phyloP scores from a whole-genome alignment of 2,329 filamentous ascomycete species.

The Juglanconis sp. region DNA sequence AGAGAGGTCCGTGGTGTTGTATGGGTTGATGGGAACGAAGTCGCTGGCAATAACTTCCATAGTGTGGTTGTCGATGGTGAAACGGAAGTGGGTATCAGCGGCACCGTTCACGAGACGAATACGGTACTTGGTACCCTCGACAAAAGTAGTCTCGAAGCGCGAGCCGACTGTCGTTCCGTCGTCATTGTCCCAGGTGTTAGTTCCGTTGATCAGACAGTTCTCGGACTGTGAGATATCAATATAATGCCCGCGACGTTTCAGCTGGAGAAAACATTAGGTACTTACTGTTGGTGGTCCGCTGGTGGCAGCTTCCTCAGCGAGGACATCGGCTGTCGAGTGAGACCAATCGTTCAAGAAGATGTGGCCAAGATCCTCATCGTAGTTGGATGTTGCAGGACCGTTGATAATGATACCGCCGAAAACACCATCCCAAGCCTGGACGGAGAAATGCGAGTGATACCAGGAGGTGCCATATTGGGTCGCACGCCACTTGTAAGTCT shows the following conservation, averaged over 20 bases:
- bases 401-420: conserved; percentile 60
- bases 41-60: conserved; percentile 1
- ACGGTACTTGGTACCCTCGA: background rate
- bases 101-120: conserved; percentile 3
- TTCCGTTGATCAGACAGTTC: conserved; percentile 16
- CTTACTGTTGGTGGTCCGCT: conserved; percentile 1
- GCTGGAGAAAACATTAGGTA: background rate
- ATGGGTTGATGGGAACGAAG: conserved; percentile 6
- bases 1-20: background rate
- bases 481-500: conserved; percentile 59
- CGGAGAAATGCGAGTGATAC: conserved; percentile 43
- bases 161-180: background rate
- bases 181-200: conserved; percentile 6
- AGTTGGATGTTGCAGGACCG: conserved; percentile 55
- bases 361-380: conserved; percentile 61
- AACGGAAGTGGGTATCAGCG: conserved; percentile 9
- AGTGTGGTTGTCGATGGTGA: conserved; percentile 10
- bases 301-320: background rate
- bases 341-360: conserved; percentile 60
- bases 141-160: conserved; percentile 2
- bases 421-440: conserved; percentile 54
- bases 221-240: background rate
- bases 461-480: conserved; percentile 33
- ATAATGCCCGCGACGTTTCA: background rate
- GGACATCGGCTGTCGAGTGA: conserved; percentile 31